phyloP scores from a whole-genome alignment of 495 filamentous ascomycete species.

The Trichoderma erinaceum region DNA sequence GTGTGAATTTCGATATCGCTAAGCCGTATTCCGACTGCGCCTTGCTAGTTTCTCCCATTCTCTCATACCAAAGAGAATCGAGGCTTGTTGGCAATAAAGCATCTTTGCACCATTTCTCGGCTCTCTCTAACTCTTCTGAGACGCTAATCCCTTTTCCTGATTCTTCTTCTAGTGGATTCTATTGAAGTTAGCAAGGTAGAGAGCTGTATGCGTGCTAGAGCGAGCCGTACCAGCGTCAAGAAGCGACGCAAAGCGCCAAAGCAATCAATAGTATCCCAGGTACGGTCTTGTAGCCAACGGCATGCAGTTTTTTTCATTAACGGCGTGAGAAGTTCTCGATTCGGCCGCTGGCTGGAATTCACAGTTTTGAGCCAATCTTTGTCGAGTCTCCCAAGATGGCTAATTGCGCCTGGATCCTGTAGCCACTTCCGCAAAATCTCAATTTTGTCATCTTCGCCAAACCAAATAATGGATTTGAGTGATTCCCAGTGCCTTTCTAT shows the following conservation, averaged over 20 bases:
- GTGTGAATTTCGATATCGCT: background rate
- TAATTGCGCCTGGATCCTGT: background rate
- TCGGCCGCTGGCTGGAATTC: background rate
- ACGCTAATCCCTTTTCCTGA: background rate
- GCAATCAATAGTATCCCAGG: background rate
- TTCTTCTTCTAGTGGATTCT: background rate
- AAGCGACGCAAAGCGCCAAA: background rate
- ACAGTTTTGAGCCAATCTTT: background rate
- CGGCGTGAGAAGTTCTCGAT: background rate
- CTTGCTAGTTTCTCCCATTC: background rate
- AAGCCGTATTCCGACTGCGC: background rate
- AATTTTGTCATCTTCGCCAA: background rate
- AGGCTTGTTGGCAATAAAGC: background rate
- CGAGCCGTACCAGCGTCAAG: background rate
- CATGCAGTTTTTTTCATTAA: background rate
- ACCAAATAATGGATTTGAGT: background rate
- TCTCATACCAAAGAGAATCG: slow-evolving; percentile 2
- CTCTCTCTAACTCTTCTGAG: background rate
- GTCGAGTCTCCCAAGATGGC: background rate
- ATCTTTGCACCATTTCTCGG: background rate
- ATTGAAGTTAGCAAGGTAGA: background rate
- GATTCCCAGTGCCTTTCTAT: slow-evolving; percentile 24
- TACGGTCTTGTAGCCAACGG: background rate
- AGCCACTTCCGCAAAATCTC: background rate
- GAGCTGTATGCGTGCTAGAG: background rate